These are phyloP conservation scores for Brassica hybrid DNA, from an alignment of 441 rosid genomes.

Conservation along the genomic window DNA sequence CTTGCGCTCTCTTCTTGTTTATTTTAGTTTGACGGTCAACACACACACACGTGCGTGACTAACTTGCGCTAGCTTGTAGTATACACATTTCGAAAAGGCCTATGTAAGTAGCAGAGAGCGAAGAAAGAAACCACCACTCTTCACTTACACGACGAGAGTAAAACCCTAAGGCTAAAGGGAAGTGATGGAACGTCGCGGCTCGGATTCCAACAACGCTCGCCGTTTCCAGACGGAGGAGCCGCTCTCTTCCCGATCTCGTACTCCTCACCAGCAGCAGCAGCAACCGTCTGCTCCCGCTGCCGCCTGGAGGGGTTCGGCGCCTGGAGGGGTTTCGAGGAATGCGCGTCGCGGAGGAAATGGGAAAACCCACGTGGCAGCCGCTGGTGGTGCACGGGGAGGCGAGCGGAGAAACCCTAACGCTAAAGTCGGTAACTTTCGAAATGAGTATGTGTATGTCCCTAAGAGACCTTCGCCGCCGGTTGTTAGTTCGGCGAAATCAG, in stretches of 20 bases:
- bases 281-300: slow-evolving; percentile 20
- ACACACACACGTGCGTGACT: neutral
- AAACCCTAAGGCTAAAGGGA: neutral
- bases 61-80: neutral
- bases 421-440: neutral
- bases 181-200: slow-evolving; percentile 34
- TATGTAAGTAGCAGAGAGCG: neutral
- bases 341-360: slow-evolving; percentile 16
- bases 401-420: slow-evolving; percentile 17
- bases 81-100: neutral
- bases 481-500: neutral
- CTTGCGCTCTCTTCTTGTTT: neutral
- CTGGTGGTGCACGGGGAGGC: slow-evolving; percentile 18
- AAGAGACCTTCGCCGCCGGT: neutral
- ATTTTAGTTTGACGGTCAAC: neutral
- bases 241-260: slow-evolving; percentile 46
- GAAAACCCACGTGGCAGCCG: neutral
- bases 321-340: slow-evolving; percentile 36
- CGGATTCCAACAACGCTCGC: slow-evolving; percentile 66
- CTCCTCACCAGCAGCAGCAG: slow-evolving; percentile 40
- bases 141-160: neutral
- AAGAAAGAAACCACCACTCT: neutral
- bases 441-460: neutral
- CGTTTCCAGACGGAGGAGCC: slow-evolving; percentile 67
- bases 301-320: neutral